Percentiles rank a stretch among this genome's conserved stretches.
phyloP scores from a whole-genome alignment of 306 rosid genomes.

The Sicyos baderoa region DNA sequence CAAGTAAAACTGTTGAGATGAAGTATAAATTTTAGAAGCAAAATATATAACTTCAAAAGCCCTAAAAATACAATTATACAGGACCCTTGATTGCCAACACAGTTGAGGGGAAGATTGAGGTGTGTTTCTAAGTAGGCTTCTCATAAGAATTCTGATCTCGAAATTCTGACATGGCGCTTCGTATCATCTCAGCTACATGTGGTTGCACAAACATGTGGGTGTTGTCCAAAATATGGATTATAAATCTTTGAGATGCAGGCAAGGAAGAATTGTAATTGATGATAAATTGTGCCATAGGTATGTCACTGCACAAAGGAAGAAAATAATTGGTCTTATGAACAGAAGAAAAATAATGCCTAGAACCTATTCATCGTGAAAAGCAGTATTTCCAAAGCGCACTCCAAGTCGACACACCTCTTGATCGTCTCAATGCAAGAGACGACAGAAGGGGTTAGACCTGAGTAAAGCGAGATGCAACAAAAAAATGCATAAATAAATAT shows the following conservation, averaged over 20 bases:
- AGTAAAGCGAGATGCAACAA: too few species aligned
- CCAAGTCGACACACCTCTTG: too few species aligned
- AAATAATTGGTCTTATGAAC: conserved; percentile 1
- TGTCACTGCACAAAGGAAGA: conserved; percentile 52
- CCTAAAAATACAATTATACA: not conserved
- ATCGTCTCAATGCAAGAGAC: too few species aligned
- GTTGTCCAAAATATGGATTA: conserved; percentile 64
- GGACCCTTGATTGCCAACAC: not conserved
- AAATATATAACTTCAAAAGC: not conserved
- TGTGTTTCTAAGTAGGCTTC: conserved; percentile 58
- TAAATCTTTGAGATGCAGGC: conserved; percentile 67
- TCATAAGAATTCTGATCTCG: conserved; percentile 78
- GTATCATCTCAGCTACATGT: conserved; percentile 58
- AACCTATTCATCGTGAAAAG: not conserved
- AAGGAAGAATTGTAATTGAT: conserved; percentile 57
- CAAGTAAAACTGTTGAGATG: not conserved
- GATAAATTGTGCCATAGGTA: conserved; percentile 94
- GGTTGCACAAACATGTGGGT: conserved; percentile 91
- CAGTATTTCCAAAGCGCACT: too few species aligned
- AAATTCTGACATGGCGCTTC: conserved; percentile 68
- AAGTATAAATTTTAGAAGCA: not conserved
- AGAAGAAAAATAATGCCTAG: not conserved
- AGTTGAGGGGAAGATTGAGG: not conserved
- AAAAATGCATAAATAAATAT: too few species aligned
- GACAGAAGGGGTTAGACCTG: too few species aligned